Base-by-base conservation (phyloP, 352 stramenopile genomes). In the Phytophthora rubi region DNA sequence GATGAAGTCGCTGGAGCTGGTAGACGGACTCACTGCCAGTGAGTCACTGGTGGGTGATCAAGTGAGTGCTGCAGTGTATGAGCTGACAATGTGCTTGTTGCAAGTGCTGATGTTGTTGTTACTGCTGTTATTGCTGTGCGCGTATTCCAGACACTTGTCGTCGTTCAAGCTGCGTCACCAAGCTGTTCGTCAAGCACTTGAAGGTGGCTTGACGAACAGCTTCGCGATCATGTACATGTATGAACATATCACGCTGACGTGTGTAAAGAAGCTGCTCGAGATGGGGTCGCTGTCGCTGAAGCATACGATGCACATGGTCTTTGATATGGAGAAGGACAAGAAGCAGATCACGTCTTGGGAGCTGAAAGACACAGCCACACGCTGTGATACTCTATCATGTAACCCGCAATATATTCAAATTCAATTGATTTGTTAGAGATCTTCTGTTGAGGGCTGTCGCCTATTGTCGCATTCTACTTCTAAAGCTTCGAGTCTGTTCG, bases 261-360 rank as follows among this genome's bases (percentile, higher is more conserved):
- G 89, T 21, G 75, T 94, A 30, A 93, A 92, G 73, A 91, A 86
- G 62, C 73, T 96, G 52, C 64, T 96, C 30, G 89, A 96, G 67
- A 92, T 85, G 73, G 72, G 85, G 10, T 84, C 76, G 18, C 60
- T 96, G 39, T 95, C 89, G 52, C 68, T 96, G 21, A 71, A 91
- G 66, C 84, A 93, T 73, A 95, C 89, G 57, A 86, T 81, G 21
- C 79, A 92, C 73, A 73, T 96, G 56, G 79, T 96, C 49, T 62
- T 96, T 45, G 89, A 96, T 58, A 95, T 95, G 86, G 80, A 91
- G 62, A 91, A 92, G 65, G 85, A 96, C 83, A 94, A 94, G 72
- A 96, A 96, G 72, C 75, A 85, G 30, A 79, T 94, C 69, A 94
- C 86, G 72, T 96, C 52, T 58, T 96, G 35, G 23, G 82, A 96